These are phyloP conservation scores for Capronia americana DNA, from an alignment of 2,329 filamentous ascomycete genomes.

Conservation along the genomic window DNA sequence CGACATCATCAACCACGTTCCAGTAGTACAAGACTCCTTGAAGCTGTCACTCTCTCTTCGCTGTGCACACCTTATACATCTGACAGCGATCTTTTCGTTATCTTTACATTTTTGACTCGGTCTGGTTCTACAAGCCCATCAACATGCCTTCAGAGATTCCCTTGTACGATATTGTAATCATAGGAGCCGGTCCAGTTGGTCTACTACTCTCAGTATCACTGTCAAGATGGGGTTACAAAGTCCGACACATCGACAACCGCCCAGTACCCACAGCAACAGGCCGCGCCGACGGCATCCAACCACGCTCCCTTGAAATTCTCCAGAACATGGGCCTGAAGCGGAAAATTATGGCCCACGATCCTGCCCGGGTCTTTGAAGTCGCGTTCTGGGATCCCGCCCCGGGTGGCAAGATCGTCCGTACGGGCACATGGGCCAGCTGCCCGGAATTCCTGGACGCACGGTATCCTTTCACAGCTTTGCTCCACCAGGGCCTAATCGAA, in stretches of 20 bases:
- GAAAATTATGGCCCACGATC: constrained; percentile 83
- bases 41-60: background rate
- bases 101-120: background rate
- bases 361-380: constrained; percentile 80
- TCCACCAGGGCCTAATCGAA: constrained; percentile 69
- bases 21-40: background rate
- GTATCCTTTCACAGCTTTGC: constrained; percentile 68
- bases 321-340: constrained; percentile 90
- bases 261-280: constrained; percentile 84
- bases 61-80: background rate
- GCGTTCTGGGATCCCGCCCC: constrained; percentile 68
- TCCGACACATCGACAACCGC: constrained; percentile 93
- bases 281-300: constrained; percentile 90
- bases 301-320: constrained; percentile 82
- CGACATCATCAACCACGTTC: constrained; percentile 1
- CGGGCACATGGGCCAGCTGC: constrained; percentile 81
- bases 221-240: constrained; percentile 90
- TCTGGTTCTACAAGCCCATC: constrained; percentile 3
- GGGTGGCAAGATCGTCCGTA: constrained; percentile 63
- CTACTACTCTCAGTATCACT: constrained; percentile 87
- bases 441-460: constrained; percentile 76
- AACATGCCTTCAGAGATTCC: constrained; percentile 33
- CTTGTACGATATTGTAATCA: constrained; percentile 70
- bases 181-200: constrained; percentile 88
- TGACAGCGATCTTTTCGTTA: constrained; percentile 1